Conservation (phyloP, 768 basidiomycete species). For the Amylocystis lapponica region DNA sequence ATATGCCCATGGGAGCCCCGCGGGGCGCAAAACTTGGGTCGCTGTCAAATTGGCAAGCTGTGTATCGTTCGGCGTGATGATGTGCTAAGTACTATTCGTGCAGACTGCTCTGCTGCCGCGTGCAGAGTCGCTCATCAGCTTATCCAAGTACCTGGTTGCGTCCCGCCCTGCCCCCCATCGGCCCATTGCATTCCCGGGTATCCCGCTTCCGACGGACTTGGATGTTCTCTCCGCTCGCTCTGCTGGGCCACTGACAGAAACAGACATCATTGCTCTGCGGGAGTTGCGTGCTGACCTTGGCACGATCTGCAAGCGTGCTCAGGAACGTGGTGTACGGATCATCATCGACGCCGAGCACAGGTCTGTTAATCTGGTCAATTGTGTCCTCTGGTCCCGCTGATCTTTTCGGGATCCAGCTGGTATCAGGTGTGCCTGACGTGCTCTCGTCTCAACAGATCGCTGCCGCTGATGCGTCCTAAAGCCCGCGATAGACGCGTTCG, state of each 20-base stretch:
- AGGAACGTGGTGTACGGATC: conserved; percentile 57
- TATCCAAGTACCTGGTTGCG: conserved; percentile 53
- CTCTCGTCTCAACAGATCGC: neutral
- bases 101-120: conserved; percentile 69
- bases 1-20: conserved; percentile 8
- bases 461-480: conserved; percentile 20
- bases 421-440: conserved; percentile 29
- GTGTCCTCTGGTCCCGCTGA: too few relatives aligned
- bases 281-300: conserved; percentile 58
- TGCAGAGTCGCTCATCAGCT: conserved; percentile 49
- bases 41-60: conserved; percentile 75
- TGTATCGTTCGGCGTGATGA: neutral
- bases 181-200: conserved; percentile 63
- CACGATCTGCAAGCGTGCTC: conserved; percentile 59
- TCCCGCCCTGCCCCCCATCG: conserved; percentile 30
- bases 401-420: conserved; percentile 26
- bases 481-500: conserved; percentile 81
- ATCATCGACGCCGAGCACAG: conserved; percentile 86
- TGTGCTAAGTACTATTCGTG: neutral
- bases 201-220: conserved; percentile 53
- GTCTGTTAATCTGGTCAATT: conserved; percentile 26
- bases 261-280: conserved; percentile 56
- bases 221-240: conserved; percentile 35
- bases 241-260: conserved; percentile 32
- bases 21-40: conserved; percentile 67